Evolutionary conservation across 805 yeast genomes (phyloP).

Genomic region (Cephaloascus albidus): DNA sequence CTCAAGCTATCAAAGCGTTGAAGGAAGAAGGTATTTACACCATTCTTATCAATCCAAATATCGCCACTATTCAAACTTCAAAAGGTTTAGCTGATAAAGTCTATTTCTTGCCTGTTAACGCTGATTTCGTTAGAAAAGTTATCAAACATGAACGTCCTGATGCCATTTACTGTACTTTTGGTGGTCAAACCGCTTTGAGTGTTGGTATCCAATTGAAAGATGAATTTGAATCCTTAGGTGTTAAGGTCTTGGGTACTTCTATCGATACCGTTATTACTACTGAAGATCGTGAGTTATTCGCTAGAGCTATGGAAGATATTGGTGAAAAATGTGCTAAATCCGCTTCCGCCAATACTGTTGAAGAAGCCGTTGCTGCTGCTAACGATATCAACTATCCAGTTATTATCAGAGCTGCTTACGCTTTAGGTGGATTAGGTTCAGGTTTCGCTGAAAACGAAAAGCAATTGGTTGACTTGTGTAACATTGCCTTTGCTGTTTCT

Average conservation of each 20-base stretch:
- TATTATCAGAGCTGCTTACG: slow-evolving; percentile 95
- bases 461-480: slow-evolving; percentile 76
- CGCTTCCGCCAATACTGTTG: slow-evolving; percentile 68
- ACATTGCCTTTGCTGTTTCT: slow-evolving; percentile 87
- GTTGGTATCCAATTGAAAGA: slow-evolving; percentile 96
- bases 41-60: slow-evolving; percentile 91
- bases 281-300: slow-evolving; percentile 95
- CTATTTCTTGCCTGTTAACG: slow-evolving; percentile 93
- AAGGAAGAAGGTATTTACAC: slow-evolving; percentile 98
- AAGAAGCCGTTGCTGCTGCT: slow-evolving; percentile 81
- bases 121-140: slow-evolving; percentile 94
- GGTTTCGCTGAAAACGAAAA: slow-evolving; percentile 90
- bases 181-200: slow-evolving; percentile 96
- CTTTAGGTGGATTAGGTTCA: slow-evolving; percentile 96
- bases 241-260: slow-evolving; percentile 92
- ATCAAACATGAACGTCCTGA: slow-evolving; percentile 94
- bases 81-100: slow-evolving; percentile 97
- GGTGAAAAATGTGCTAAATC: slow-evolving; percentile 94
- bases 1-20: slow-evolving; percentile 97
- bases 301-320: slow-evolving; percentile 90
- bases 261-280: slow-evolving; percentile 95
- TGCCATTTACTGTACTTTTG: slow-evolving; percentile 93
- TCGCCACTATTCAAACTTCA: slow-evolving; percentile 97
- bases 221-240: slow-evolving; percentile 87
- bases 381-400: slow-evolving; percentile 87